Base-by-base conservation (phyloP, 129 eudicot genomes). In the Flaveria linearis region DNA sequence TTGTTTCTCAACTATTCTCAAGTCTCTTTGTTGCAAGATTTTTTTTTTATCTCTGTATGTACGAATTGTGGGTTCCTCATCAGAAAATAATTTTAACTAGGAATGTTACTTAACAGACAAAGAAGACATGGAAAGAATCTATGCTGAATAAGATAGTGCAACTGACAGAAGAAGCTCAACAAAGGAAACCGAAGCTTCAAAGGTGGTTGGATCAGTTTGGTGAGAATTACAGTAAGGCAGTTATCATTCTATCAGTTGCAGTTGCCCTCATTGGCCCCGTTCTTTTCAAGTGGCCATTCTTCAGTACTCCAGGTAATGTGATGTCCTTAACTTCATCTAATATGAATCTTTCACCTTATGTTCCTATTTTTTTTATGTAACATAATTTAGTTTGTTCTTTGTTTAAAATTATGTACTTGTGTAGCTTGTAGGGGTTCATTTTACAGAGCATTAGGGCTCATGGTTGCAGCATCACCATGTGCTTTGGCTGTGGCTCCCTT, bases 391-490 rank as follows among this genome's bases (percentile, higher is more conserved):
- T 71, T 20, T 30, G 60, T 47, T 52, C 67, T 76, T 71, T 84
- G 42, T 55, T 83, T 53, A 42, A 83, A 64, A 6, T 66, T n/a
- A 64, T 69, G 66, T 81, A 41, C 66, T 73, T 74, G 73, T 87
- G 75, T 81, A 94, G 99, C 71, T 83, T 94, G 97, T 87, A 89
- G 99, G 85, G 99, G 99, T 69, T 94, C 99, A 43, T 78, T 94
- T 70, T 94, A 94, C 77, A 76, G 99, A 68, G 99, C 99, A 39
- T 68, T 94, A 85, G 99, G 99, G 68, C 97, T 94, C 69, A 94
- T 94, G 99, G 99, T 94, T 78, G 99, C 99, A 73, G 99, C 97
- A 28, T 94, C 99, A 74, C 99, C 99, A 5, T 94, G 99, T 82
- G 99, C 99, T 22, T 84, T 94, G 83, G 99, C 99, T 81, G 99